Conservation (phyloP, 31 red algal species). For the Bonnemaisonia californica region DNA sequence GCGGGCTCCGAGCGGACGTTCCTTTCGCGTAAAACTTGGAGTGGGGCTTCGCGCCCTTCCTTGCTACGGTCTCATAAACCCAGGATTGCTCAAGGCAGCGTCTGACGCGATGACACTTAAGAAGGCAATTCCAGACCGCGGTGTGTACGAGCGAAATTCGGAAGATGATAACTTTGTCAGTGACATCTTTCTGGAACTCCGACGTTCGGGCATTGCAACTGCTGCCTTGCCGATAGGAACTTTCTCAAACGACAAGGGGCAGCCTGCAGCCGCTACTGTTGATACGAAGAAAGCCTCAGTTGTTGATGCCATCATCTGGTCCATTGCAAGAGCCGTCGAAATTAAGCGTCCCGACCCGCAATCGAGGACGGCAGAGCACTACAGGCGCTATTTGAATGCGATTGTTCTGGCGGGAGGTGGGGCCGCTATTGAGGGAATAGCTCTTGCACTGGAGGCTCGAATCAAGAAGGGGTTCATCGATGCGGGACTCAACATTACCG, state of each 20-base stretch:
- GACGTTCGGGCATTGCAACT: constrained; percentile 57
- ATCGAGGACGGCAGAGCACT: constrained; percentile 46
- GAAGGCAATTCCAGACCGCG: constrained; percentile 30
- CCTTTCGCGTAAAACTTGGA: constrained; percentile 56
- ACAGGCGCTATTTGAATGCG: constrained; percentile 63
- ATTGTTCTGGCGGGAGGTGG: constrained; percentile 62
- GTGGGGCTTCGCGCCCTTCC: constrained; percentile 59
- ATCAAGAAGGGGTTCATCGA: constrained; percentile 70
- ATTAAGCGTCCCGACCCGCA: constrained; percentile 54
- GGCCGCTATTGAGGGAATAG: constrained; percentile 66
- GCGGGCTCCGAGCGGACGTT: constrained; percentile 42
- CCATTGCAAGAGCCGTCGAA: constrained; percentile 48
- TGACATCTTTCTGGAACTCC: constrained; percentile 55
- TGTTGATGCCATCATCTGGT: constrained; percentile 71
- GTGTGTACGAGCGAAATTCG: constrained; percentile 51
- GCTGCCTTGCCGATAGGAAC: constrained; percentile 58
- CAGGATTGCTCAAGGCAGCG: constrained; percentile 40
- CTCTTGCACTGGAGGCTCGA: constrained; percentile 44
- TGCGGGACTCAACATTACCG: constrained; percentile 54
- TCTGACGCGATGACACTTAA: constrained; percentile 10
- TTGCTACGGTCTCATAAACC: constrained; percentile 61
- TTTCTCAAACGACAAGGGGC: constrained; percentile 64
- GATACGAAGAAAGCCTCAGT: constrained; percentile 43
- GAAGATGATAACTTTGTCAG: constrained; percentile 69
- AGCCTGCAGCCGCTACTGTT: constrained; percentile 31